A percentile compares a stretch with the other conserved stretches of the same genome.
phyloP scores from a whole-genome alignment of 352 stramenopile species.

The Globisporangium perplexum region DNA sequence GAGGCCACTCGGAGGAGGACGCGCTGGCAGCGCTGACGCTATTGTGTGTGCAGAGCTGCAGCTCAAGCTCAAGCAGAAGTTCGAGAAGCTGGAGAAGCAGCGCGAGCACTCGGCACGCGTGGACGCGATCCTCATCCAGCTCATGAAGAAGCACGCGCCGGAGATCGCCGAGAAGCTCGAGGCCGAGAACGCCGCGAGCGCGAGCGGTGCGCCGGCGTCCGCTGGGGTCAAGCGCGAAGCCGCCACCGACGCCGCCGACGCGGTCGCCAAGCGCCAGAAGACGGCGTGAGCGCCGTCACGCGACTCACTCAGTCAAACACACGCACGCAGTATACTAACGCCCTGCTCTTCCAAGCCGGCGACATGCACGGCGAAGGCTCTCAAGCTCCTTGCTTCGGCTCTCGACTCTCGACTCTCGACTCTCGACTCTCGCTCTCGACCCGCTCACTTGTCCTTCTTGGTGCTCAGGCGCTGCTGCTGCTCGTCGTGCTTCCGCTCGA shows the following conservation, averaged over 20 bases:
- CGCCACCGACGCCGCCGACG: constrained; percentile 5
- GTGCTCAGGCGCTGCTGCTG: constrained; percentile 5
- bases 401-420: background rate
- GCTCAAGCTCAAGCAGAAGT: constrained; percentile 84
- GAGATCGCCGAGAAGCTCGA: constrained; percentile 80
- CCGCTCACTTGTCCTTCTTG: background rate
- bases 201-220: constrained; percentile 2
- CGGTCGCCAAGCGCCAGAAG: constrained; percentile 56
- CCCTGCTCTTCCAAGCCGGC: background rate
- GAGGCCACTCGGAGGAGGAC: background rate
- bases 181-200: constrained; percentile 23
- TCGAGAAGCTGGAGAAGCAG: constrained; percentile 85
- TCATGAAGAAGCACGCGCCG: constrained; percentile 85
- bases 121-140: constrained; percentile 75
- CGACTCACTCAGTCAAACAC: background rate
- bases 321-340: background rate
- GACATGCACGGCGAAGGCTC: background rate
- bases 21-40: background rate
- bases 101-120: constrained; percentile 78
- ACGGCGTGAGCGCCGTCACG: constrained; percentile 19
- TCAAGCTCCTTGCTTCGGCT: background rate
- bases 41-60: constrained; percentile 44
- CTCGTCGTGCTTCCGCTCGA: constrained; percentile 38
- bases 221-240: constrained; percentile 23
- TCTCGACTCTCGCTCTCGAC: background rate